Percentiles rank a stretch among this genome's conserved stretches.
phyloP scores from a whole-genome alignment of 306 rosid species.

The Dryas drummondii region DNA sequence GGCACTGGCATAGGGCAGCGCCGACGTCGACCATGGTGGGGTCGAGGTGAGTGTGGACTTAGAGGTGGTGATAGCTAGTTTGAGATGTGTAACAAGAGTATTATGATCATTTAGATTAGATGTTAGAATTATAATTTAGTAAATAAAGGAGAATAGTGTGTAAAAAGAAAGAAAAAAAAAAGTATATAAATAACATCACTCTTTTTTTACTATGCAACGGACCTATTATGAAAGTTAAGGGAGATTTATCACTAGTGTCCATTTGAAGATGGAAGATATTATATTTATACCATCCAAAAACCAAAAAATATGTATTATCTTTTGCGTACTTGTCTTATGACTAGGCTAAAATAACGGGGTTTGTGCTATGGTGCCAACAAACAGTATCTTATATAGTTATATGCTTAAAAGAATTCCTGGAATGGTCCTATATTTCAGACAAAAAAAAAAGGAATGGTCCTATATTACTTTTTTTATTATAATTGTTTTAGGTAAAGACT shows the following conservation, averaged over 20 bases:
- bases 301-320: background rate
- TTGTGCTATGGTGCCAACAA: background rate
- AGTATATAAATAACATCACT: too few species aligned
- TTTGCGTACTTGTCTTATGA: background rate
- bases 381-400: background rate
- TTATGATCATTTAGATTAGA: too few species aligned
- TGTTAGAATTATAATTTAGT: too few species aligned
- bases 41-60: too few species aligned
- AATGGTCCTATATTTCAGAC: background rate
- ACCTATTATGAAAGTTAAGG: too few species aligned
- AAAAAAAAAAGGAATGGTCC: background rate
- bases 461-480: background rate
- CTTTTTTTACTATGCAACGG: too few species aligned
- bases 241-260: background rate
- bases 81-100: too few species aligned
- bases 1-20: too few species aligned
- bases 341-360: background rate
- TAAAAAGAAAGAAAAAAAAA: too few species aligned
- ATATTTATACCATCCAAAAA: background rate
- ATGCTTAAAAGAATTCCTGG: conserved; percentile 7
- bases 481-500: background rate
- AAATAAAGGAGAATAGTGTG: too few species aligned
- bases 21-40: too few species aligned
- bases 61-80: too few species aligned
- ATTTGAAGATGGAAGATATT: background rate